Percentiles rank a stretch among this genome's conserved stretches.
Conservation (phyloP, 176 grass and related monocot genomes). For the Avena atlantica region DNA sequence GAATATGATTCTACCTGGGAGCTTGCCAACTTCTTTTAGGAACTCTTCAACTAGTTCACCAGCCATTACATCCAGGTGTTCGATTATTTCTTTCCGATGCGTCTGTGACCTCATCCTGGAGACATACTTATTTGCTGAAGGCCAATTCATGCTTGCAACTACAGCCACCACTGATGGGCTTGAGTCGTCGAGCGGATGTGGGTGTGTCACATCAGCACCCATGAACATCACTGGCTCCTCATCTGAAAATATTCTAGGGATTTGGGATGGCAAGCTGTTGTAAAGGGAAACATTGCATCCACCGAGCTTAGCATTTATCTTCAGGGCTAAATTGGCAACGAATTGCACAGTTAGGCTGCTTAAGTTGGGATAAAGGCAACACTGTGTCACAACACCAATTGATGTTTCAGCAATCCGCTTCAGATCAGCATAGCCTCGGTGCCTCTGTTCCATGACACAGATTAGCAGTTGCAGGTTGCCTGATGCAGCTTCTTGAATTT, state of each 20-base stretch:
- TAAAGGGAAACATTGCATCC: constrained; percentile 79
- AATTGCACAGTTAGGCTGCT: constrained; percentile 76
- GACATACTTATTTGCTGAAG: constrained; percentile 86
- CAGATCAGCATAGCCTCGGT: constrained; percentile 84
- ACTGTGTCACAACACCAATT: constrained; percentile 88
- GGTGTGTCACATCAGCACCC: constrained; percentile 96
- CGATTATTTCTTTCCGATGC: constrained; percentile 93
- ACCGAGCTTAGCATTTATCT: constrained; percentile 92
- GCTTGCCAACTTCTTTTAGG: constrained; percentile 58
- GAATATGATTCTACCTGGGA: constrained; percentile 88
- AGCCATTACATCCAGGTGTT: constrained; percentile 72
- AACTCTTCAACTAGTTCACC: constrained; percentile 86
- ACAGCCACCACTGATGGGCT: constrained; percentile 91
- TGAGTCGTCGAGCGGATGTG: constrained; percentile 85
- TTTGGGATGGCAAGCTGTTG: constrained; percentile 81
- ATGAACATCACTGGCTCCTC: constrained; percentile 90
- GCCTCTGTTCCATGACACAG: constrained; percentile 88
- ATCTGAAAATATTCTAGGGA: constrained; percentile 72
- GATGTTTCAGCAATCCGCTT: constrained; percentile 90
- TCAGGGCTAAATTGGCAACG: constrained; percentile 79
- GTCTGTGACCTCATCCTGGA: constrained; percentile 95
- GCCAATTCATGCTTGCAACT: constrained; percentile 95
- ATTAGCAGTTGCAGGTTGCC: constrained; percentile 87
- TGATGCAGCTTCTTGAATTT: constrained; percentile 76
- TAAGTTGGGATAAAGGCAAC: constrained; percentile 92